Conservation (phyloP, 768 basidiomycete species). For the Suillus paluster region DNA sequence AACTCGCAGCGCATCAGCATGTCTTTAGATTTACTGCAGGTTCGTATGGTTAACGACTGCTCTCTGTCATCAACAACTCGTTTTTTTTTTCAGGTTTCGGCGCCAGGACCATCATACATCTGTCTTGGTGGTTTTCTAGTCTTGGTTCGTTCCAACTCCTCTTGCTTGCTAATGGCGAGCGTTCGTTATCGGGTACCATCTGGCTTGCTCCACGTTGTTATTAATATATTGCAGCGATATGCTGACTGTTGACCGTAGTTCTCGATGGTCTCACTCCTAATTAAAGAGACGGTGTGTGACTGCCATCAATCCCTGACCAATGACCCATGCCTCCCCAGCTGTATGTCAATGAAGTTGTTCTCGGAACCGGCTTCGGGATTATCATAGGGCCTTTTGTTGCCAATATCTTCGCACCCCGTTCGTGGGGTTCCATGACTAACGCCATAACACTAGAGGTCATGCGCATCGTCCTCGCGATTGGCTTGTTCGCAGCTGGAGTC, state of each 20-base stretch:
- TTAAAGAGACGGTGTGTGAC: conserved; percentile 74
- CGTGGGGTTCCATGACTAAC: conserved; percentile 58
- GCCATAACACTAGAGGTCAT: conserved; percentile 87
- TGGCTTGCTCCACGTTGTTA: background rate
- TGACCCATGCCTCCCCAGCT: conserved; percentile 45
- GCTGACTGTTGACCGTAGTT: conserved; percentile 52
- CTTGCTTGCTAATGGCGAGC: background rate
- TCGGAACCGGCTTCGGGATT: conserved; percentile 72
- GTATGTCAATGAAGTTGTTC: conserved; percentile 92
- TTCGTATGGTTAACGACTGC: conserved; percentile 18
- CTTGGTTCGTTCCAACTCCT: conserved; percentile 35
- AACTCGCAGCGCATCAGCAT: conserved; percentile 14
- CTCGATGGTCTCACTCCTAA: conserved; percentile 79
- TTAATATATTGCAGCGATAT: too few species aligned
- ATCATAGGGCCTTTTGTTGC: conserved; percentile 74
- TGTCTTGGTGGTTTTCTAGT: conserved; percentile 63
- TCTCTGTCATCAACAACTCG: conserved; percentile 24
- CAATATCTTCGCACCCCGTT: conserved; percentile 74
- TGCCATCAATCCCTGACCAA: background rate
- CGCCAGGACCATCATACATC: conserved; percentile 60
- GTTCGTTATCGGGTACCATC: background rate
- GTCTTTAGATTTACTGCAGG: conserved; percentile 26
- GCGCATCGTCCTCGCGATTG: conserved; percentile 86
- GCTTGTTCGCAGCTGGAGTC: conserved; percentile 94
- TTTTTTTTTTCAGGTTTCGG: conserved; percentile 47